Evolutionary conservation across 768 basidiomycete genomes (phyloP).

Genomic region (Pleurotus cornucopiae): DNA sequence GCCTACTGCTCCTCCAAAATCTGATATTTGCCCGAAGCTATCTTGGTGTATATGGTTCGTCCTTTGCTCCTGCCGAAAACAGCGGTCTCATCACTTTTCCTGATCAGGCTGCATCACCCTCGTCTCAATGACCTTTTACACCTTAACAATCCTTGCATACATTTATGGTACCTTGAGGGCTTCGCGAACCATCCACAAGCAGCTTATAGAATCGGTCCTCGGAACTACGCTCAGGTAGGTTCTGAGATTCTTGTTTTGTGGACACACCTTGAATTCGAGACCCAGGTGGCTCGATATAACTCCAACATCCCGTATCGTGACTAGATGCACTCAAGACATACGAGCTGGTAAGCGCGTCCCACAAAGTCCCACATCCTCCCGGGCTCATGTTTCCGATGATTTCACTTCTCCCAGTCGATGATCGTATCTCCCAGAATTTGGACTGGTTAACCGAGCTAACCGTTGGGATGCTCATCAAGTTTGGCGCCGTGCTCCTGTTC

Average conservation of each 20-base stretch:
- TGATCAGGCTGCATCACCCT: constrained; percentile 14
- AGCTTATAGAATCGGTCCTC: constrained; percentile 34
- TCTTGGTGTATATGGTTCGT: no score
- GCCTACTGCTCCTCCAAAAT: constrained; percentile 11
- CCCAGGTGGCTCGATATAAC: constrained; percentile 24
- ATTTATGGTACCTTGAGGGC: constrained; percentile 34
- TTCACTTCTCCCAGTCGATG: constrained; percentile 32
- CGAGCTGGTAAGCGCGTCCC: constrained; percentile 17
- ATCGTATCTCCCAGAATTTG: constrained; percentile 3
- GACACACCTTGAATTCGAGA: not conserved
- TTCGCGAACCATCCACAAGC: constrained; percentile 34
- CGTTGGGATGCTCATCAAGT: constrained; percentile 22
- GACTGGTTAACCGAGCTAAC: constrained; percentile 11
- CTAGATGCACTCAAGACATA: constrained; percentile 44
- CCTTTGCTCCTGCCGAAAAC: no score
- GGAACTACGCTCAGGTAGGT: constrained; percentile 41
- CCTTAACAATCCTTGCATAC: constrained; percentile 23
- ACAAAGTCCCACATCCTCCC: no score
- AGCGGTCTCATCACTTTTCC: no score
- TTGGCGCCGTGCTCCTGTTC: constrained; percentile 24
- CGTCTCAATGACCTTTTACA: constrained; percentile 22
- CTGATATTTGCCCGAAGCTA: not conserved
- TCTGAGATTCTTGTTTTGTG: not conserved
- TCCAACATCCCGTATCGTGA: constrained; percentile 33
- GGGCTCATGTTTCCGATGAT: no score